Percentiles rank a stretch among this genome's conserved stretches.
Evolutionary conservation across 306 rosid species (phyloP).

Genomic region (Cajanus cajan): DNA sequence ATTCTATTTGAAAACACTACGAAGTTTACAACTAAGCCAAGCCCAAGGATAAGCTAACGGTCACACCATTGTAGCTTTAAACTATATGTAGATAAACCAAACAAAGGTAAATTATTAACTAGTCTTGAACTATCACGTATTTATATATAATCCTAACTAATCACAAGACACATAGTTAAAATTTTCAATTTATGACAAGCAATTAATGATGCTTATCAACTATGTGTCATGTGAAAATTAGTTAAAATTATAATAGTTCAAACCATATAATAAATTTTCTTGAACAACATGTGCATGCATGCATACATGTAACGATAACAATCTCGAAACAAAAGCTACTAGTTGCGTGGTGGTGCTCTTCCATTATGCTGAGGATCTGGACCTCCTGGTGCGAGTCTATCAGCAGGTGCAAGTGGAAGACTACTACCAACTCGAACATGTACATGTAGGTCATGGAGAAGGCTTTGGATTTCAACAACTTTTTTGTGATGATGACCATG

Average conservation of each 20-base stretch:
- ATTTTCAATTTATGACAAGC: too few relatives aligned
- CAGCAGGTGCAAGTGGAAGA: background rate
- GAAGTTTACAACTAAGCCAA: background rate
- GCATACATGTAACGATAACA: background rate
- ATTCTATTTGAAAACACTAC: background rate
- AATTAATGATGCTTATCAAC: too few relatives aligned
- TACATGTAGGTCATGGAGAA: slow-evolving; percentile 31
- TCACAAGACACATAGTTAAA: too few relatives aligned
- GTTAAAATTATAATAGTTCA: too few relatives aligned
- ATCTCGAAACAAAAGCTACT: background rate
- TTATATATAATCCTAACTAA: too few relatives aligned
- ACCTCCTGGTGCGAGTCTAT: slow-evolving; percentile 53
- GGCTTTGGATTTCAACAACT: slow-evolving; percentile 21
- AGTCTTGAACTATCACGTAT: too few relatives aligned
- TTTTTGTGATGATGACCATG: slow-evolving; percentile 23
- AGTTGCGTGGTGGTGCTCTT: background rate
- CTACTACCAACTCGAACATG: background rate
- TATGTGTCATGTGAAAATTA: too few relatives aligned
- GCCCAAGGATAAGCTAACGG: background rate
- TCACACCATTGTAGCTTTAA: background rate
- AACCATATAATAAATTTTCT: too few relatives aligned
- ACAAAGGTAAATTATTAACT: too few relatives aligned
- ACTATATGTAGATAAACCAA: background rate
- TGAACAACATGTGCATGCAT: too few relatives aligned
- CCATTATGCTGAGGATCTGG: slow-evolving; percentile 53